Conservation (phyloP, 768 basidiomycete species). For the Glaciozyma martinii region DNA sequence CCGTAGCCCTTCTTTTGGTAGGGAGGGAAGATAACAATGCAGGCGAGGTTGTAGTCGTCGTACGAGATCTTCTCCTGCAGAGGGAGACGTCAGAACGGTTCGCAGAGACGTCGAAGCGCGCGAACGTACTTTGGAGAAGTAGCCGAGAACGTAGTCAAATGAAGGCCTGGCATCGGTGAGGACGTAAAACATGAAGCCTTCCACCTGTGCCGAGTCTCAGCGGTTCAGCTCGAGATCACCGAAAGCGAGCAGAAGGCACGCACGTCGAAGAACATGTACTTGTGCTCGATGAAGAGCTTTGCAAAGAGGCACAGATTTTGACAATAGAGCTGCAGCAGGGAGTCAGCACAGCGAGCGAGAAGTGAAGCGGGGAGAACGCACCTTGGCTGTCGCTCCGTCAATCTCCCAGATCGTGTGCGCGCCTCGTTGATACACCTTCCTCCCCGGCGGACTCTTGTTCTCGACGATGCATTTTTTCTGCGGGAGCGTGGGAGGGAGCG, state of each 20-base stretch:
- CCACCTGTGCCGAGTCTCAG: conserved; percentile 31
- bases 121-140: conserved; percentile 59
- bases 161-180: conserved; percentile 73
- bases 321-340: conserved; percentile 65
- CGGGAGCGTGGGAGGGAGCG: too few species aligned
- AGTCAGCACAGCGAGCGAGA: conserved; percentile 3
- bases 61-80: conserved; percentile 82
- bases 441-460: conserved; percentile 62
- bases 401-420: conserved; percentile 92
- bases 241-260: conserved; percentile 32
- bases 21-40: conserved; percentile 90
- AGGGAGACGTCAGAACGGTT: conserved; percentile 1
- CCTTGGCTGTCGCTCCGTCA: conserved; percentile 78
- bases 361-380: conserved; percentile 37
- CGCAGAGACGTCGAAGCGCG: neutral
- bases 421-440: conserved; percentile 80
- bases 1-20: conserved; percentile 84
- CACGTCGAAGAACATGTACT: conserved; percentile 91
- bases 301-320: conserved; percentile 93
- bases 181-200: conserved; percentile 73
- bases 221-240: neutral
- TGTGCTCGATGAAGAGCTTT: conserved; percentile 97
- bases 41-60: conserved; percentile 94
- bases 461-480: conserved; percentile 60
- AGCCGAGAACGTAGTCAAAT: conserved; percentile 69